Evolutionary conservation across 257 asterid genomes (phyloP).

Genomic region (Coffea canephora): DNA sequence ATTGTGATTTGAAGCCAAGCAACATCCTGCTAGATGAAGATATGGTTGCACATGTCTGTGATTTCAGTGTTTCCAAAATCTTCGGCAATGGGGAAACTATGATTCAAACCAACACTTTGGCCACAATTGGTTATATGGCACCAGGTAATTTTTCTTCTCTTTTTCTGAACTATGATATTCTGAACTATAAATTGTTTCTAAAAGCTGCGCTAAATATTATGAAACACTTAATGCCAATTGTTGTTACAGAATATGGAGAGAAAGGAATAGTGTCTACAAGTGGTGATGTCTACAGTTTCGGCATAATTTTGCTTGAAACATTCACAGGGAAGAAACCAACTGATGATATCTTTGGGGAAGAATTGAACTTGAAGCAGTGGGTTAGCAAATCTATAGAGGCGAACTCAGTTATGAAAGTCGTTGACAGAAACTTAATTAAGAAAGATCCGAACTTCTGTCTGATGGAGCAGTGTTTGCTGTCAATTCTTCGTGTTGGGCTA

Average conservation of each 20-base stretch:
- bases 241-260: constrained; percentile 10
- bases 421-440: constrained; percentile 3
- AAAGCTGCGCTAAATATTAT: too few relatives aligned
- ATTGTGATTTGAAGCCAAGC: constrained; percentile 11
- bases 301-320: constrained; percentile 17
- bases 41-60: constrained; percentile 17
- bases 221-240: background rate
- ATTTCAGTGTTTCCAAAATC: constrained; percentile 20
- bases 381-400: background rate
- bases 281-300: constrained; percentile 22
- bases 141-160: constrained; percentile 15
- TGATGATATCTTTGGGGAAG: constrained; percentile 9
- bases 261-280: constrained; percentile 12
- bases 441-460: constrained; percentile 2
- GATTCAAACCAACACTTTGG: constrained; percentile 22
- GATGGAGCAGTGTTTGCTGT: background rate
- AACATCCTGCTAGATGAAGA: constrained; percentile 23
- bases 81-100: constrained; percentile 15
- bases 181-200: too few relatives aligned
- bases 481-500: constrained; percentile 4
- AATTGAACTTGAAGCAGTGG: constrained; percentile 13
- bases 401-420: constrained; percentile 7
- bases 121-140: constrained; percentile 29
- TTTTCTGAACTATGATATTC: too few relatives aligned
- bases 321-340: constrained; percentile 22